Evolutionary conservation across 805 yeast species (phyloP), one percentile per base, ranked within the genome.

Genomic region (Ogataea sp.): DNA sequence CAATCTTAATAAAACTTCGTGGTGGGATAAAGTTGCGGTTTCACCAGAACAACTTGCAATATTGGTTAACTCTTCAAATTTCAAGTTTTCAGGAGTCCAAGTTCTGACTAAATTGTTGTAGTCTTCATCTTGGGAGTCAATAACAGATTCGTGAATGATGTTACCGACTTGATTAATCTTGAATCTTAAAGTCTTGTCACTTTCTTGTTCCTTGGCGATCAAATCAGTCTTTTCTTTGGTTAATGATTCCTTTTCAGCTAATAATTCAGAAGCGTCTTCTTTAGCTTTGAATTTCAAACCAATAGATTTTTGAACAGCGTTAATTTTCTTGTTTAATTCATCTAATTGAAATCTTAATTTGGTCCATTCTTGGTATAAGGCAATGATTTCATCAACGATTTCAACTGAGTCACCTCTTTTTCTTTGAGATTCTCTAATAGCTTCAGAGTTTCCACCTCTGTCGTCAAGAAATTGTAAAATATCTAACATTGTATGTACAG

Each of bases 351-450:
- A 93, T 66, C 88, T 80, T 46, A 81, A 75, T 65, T 75, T 80
- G 52, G 89, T 85, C 98, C 98, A 93, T 44, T 78, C 80, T 65
- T 84, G 85, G 74, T 93, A 93, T 51, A 82, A 95, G 46, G 68
- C 72, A 59, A 93, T 86, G 61, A 93, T 89, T 67, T 90, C 96
- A 61, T 93, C 98, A 38, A 93, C 97, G 39, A 93, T 57, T 65
- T 93, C 98, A 39, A 89, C 97, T 27, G 93, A 69, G 52, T 77
- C 97, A 45, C 95, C 95, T 71, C 98, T 87, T 46, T 94, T 95
- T 62, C 69, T 78, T 65, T 93, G 98, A 29, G 97, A 89, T 56
- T 69, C 76, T 61, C 83, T 83, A 59, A 93, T 87, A 39, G 70
- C 70, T 51, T 89, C 90, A 32, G 98, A 96, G 62, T 89, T 78